A percentile compares a stretch with the other conserved stretches of the same genome.
These are phyloP conservation scores for Cinnamomum chago DNA, from an alignment of 164 flowering plant species.

Conservation along the genomic window DNA sequence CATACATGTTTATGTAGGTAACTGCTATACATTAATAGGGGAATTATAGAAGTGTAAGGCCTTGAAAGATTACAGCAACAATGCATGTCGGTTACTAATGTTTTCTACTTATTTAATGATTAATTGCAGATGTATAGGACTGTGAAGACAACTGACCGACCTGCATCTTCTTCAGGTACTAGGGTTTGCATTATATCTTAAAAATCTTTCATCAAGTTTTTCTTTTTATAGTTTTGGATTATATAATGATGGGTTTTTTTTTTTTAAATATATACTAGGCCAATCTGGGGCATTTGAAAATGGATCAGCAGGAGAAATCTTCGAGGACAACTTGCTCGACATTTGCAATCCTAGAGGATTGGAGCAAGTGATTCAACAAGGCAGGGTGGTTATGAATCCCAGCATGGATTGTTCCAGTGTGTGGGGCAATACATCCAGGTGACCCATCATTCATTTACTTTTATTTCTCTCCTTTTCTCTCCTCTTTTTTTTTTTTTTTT, in stretches of 20 bases:
- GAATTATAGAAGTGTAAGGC: background rate
- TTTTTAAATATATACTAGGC: background rate
- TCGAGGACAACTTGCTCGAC: conserved; percentile 59
- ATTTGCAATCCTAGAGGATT: conserved; percentile 40
- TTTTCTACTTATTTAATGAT: background rate
- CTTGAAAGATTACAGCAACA: background rate
- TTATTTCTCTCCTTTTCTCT: background rate
- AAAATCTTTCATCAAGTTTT: background rate
- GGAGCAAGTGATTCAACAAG: conserved; percentile 36
- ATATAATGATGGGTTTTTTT: background rate
- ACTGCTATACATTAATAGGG: background rate
- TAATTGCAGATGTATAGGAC: conserved; percentile 89
- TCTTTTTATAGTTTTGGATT: background rate
- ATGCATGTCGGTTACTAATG: background rate
- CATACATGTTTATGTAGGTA: background rate
- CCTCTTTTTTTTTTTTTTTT: too few species aligned
- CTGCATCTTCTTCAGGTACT: conserved; percentile 82
- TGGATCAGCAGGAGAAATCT: conserved; percentile 75
- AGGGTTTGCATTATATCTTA: background rate
- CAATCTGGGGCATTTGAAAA: conserved; percentile 31
- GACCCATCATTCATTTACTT: background rate
- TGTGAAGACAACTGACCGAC: conserved; percentile 88
- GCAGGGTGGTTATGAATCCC: conserved; percentile 33
- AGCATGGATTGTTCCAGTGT: conserved; percentile 40
- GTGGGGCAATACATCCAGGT: conserved; percentile 98